Evolutionary conservation across 805 yeast genomes (phyloP).

Genomic region (Zygoascus flipseniorum): DNA sequence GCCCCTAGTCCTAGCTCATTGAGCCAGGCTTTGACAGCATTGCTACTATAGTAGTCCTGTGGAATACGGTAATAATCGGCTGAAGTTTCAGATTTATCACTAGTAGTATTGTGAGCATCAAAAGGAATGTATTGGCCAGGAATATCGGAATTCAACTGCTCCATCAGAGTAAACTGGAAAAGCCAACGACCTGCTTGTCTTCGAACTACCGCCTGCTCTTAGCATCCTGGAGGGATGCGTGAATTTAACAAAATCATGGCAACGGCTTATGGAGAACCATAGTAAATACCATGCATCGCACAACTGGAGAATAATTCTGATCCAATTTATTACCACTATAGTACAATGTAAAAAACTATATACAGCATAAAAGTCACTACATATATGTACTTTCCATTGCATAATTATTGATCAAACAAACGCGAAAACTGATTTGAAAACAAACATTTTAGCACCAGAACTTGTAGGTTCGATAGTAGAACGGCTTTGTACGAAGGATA

Average conservation of each 20-base stretch:
- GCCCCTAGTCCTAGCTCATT: neutral
- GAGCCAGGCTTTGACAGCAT: neutral
- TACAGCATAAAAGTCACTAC: neutral
- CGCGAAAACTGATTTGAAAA: neutral
- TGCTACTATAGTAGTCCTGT: neutral
- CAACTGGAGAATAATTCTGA: neutral
- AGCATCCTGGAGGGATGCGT: too few relatives aligned
- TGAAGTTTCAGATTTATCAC: neutral
- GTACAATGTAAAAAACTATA: too few relatives aligned
- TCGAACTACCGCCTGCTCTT: neutral
- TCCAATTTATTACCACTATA: too few relatives aligned
- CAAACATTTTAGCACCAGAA: slow-evolving; percentile 37
- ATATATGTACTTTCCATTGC: neutral
- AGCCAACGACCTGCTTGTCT: neutral
- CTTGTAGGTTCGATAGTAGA: slow-evolving; percentile 36
- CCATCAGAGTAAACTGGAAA: too few relatives aligned
- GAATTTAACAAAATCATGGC: too few relatives aligned
- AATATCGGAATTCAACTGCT: too few relatives aligned
- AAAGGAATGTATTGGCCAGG: too few relatives aligned
- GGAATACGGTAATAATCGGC: neutral
- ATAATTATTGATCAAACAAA: neutral
- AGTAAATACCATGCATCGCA: too few relatives aligned
- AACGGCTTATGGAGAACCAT: too few relatives aligned
- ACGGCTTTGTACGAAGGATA: slow-evolving; percentile 36
- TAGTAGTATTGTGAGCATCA: too few relatives aligned